phyloP scores from a whole-genome alignment of 441 rosid species.

The Pelargonium myrrhifolium region DNA sequence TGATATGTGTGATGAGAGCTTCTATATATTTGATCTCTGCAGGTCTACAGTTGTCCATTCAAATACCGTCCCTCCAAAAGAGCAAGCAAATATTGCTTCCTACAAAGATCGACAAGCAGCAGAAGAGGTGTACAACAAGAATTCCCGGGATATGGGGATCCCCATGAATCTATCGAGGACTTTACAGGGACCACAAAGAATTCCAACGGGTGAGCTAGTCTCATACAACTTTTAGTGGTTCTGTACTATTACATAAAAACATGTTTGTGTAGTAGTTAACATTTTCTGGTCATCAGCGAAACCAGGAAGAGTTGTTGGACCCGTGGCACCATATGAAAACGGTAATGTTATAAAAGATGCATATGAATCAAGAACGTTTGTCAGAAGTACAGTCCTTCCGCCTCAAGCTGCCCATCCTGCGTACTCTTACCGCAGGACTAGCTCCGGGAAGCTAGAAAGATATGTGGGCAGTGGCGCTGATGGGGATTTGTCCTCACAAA shows the following conservation, averaged over 20 bases:
- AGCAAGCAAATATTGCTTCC: constrained; percentile 30
- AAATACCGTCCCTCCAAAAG: constrained; percentile 37
- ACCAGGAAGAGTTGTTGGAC: constrained; percentile 58
- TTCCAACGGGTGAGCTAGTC: constrained; percentile 44
- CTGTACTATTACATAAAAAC: constrained; percentile 2
- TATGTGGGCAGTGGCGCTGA: constrained; percentile 33
- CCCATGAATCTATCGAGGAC: constrained; percentile 36
- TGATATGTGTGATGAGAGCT: not conserved
- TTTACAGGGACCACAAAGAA: constrained; percentile 51
- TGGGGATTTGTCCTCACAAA: constrained; percentile 35
- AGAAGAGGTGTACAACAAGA: constrained; percentile 32
- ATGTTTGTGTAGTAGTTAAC: constrained; percentile 3
- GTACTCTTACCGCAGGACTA: constrained; percentile 32
- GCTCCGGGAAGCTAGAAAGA: constrained; percentile 53
- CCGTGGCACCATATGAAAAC: constrained; percentile 48
- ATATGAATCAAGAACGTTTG: constrained; percentile 58
- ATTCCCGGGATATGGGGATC: constrained; percentile 38
- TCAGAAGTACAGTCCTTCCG: constrained; percentile 43
- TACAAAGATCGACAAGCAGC: constrained; percentile 32
- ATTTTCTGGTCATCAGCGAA: constrained; percentile 40
- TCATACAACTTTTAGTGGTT: not conserved
- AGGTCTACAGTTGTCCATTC: constrained; percentile 85
- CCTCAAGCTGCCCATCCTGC: constrained; percentile 37
- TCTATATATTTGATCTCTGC: constrained; percentile 16
- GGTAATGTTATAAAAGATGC: constrained; percentile 44